These are phyloP conservation scores for Quercus phellos DNA, from an alignment of 331 rosid species.

Conservation along the genomic window DNA sequence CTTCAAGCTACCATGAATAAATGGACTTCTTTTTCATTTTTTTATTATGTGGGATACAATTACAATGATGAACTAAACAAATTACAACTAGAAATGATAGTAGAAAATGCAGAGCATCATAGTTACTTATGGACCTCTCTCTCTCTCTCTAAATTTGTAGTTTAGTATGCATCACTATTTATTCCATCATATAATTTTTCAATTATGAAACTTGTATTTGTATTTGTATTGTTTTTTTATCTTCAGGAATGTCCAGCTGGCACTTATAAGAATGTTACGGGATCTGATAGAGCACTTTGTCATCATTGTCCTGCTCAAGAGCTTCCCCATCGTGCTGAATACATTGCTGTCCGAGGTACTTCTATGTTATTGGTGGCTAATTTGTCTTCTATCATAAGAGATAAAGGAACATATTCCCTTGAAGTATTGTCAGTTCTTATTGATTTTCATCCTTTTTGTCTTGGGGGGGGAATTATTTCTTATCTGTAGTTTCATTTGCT, in stretches of 20 bases:
- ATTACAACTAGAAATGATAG: not conserved
- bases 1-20: not conserved
- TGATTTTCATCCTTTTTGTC: not conserved
- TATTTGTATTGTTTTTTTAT: not conserved
- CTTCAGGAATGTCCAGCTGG: slow-evolving; percentile 93
- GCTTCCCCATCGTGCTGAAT: slow-evolving; percentile 87
- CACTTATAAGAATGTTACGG: slow-evolving; percentile 80
- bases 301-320: slow-evolving; percentile 61
- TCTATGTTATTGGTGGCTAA: not conserved
- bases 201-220: slow-evolving; percentile 15
- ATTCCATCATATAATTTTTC: slow-evolving; percentile 2
- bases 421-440: not conserved
- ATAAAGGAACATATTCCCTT: not conserved
- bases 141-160: not conserved
- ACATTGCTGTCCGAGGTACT: slow-evolving; percentile 75
- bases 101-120: not conserved
- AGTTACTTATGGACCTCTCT: not conserved
- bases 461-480: not conserved
- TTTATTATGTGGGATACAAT: not conserved
- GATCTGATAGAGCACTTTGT: slow-evolving; percentile 84
- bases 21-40: not conserved
- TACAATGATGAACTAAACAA: not conserved
- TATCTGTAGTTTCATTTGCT: slow-evolving; percentile 7
- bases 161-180: not conserved
- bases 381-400: slow-evolving; percentile 10